A percentile compares a stretch with the other conserved stretches of the same genome.
These are phyloP conservation scores for Termitomyces sp. DNA, from an alignment of 768 basidiomycete species.

Conservation along the genomic window DNA sequence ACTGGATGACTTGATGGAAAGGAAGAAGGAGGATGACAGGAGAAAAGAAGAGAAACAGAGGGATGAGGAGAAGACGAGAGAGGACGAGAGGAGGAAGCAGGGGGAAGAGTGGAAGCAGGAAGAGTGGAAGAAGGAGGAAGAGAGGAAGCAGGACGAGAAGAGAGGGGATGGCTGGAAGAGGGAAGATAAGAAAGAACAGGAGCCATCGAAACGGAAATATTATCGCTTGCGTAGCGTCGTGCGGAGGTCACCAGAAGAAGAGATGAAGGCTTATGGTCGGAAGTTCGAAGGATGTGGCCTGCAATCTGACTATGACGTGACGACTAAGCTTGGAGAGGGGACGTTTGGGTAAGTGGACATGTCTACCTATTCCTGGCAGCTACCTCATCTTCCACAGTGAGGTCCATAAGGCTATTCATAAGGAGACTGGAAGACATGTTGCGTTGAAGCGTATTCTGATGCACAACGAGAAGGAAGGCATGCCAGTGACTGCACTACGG, in stretches of 20 bases:
- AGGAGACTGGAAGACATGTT: slow-evolving; percentile 57
- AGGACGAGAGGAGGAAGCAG: background rate
- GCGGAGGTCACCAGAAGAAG: slow-evolving; percentile 60
- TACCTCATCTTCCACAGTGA: slow-evolving; percentile 49
- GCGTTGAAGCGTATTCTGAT: slow-evolving; percentile 94
- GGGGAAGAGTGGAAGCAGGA: background rate
- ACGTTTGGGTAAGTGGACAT: slow-evolving; percentile 83
- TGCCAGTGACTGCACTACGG: slow-evolving; percentile 93
- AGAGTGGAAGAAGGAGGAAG: background rate
- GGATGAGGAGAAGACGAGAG: slow-evolving; percentile 5
- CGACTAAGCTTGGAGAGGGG: slow-evolving; percentile 91
- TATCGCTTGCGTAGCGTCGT: slow-evolving; percentile 41
- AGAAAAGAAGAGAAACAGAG: slow-evolving; percentile 10
- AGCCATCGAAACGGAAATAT: slow-evolving; percentile 18
- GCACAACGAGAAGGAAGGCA: slow-evolving; percentile 96
- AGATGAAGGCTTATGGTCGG: slow-evolving; percentile 65
- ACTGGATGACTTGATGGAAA: slow-evolving; percentile 10
- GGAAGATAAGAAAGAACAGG: slow-evolving; percentile 23
- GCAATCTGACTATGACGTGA: slow-evolving; percentile 75
- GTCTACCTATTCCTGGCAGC: slow-evolving; percentile 11
- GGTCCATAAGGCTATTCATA: slow-evolving; percentile 85
- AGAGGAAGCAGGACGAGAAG: background rate
- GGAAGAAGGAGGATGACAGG: slow-evolving; percentile 10
- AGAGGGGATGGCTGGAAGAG: slow-evolving; percentile 6
- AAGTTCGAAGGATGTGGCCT: slow-evolving; percentile 67